These are phyloP conservation scores for Thelephora terrestris DNA, from an alignment of 1,284 basidiomycete species.

Conservation along the genomic window DNA sequence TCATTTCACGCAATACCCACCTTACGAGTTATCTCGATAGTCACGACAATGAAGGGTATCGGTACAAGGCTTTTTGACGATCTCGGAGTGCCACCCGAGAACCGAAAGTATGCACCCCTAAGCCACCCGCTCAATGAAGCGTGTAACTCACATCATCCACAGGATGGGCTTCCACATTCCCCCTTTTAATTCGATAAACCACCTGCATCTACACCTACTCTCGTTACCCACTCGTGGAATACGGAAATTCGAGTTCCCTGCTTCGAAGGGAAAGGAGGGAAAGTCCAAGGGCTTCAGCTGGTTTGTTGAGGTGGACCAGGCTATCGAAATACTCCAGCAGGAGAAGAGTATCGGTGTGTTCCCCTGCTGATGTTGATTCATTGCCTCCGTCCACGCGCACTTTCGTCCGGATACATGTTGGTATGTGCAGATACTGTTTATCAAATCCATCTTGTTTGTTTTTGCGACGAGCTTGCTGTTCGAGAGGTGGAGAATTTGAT, in stretches of 20 bases:
- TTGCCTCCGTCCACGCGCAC: no score
- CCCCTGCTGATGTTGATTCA: slow-evolving; percentile 33
- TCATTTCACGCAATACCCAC: background rate
- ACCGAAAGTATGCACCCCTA: slow-evolving; percentile 35
- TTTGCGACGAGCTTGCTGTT: no score
- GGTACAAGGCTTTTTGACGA: slow-evolving; percentile 43
- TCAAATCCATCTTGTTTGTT: no score
- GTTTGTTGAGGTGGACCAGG: slow-evolving; percentile 65
- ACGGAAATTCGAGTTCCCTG: slow-evolving; percentile 47
- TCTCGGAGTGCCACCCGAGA: slow-evolving; percentile 27
- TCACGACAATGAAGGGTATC: slow-evolving; percentile 50
- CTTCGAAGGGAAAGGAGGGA: slow-evolving; percentile 28
- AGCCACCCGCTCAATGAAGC: slow-evolving; percentile 1
- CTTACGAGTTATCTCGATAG: slow-evolving; percentile 24
- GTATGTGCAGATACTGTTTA: no score
- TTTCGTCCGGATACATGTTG: background rate
- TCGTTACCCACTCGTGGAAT: slow-evolving; percentile 52
- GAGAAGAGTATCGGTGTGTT: slow-evolving; percentile 42
- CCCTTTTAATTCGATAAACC: slow-evolving; percentile 70
- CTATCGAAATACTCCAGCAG: slow-evolving; percentile 47
- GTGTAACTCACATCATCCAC: slow-evolving; percentile 5
- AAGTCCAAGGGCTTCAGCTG: slow-evolving; percentile 64
- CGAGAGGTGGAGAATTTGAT: no score
- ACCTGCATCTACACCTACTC: slow-evolving; percentile 75
- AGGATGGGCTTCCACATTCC: slow-evolving; percentile 79